phyloP scores from a whole-genome alignment of 202 grass and related monocot species.

The Bolboschoenoplectus hybrid region DNA sequence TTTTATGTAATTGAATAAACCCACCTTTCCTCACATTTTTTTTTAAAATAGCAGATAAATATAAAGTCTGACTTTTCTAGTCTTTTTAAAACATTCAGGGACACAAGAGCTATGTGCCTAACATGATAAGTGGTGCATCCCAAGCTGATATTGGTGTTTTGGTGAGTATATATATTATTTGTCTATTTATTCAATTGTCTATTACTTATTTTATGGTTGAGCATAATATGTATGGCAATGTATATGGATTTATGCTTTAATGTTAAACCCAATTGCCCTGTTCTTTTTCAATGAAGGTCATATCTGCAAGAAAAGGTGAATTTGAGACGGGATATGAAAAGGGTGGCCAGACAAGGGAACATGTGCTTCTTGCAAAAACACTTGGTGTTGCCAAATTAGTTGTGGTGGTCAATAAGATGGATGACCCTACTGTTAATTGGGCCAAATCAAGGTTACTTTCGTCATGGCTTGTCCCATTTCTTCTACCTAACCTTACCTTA shows the following conservation, averaged over 20 bases:
- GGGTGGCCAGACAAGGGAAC: slow-evolving; percentile 92
- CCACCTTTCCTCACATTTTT: no score
- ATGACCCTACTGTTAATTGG: slow-evolving; percentile 93
- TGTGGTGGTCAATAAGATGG: slow-evolving; percentile 98
- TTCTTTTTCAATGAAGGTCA: slow-evolving; percentile 54
- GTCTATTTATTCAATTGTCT: slow-evolving; percentile 10
- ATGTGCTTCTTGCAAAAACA: slow-evolving; percentile 96
- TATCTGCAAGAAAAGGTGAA: slow-evolving; percentile 90
- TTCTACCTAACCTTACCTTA: slow-evolving; percentile 11
- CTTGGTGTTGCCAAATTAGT: slow-evolving; percentile 86
- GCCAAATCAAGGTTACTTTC: slow-evolving; percentile 70
- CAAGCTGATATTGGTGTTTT: slow-evolving; percentile 99
- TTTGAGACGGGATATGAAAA: slow-evolving; percentile 96
- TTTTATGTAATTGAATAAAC: neutral
- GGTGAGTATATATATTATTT: slow-evolving; percentile 45
- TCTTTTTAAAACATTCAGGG: slow-evolving; percentile 48
- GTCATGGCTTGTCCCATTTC: neutral
- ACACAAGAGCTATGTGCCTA: slow-evolving; percentile 98
- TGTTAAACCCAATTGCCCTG: neutral
- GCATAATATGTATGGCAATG: neutral
- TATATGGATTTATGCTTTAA: neutral
- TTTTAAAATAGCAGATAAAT: neutral
- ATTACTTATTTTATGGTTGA: neutral
- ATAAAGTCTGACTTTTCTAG: slow-evolving; percentile 18
- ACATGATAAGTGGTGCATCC: slow-evolving; percentile 99